phyloP scores from a whole-genome alignment of 495 filamentous ascomycete species.

The Trichodelitschia bisporula region DNA sequence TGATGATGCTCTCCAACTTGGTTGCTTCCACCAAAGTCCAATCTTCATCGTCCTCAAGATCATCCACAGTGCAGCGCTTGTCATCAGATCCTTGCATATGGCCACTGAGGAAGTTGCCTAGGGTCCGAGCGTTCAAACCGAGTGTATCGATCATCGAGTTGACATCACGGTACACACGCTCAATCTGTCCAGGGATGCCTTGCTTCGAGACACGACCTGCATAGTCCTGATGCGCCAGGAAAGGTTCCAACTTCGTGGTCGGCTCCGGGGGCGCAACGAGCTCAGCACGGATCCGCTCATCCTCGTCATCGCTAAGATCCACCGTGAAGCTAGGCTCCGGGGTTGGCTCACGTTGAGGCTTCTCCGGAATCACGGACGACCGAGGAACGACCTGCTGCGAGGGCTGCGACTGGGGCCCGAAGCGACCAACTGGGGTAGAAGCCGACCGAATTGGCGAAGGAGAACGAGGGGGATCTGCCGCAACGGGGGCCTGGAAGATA shows the following conservation, averaged over 20 bases:
- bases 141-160: constrained; percentile 91
- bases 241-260: constrained; percentile 28
- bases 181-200: constrained; percentile 11
- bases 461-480: constrained; percentile 39
- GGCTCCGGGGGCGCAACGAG: constrained; percentile 27
- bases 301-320: constrained; percentile 34
- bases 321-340: constrained; percentile 6
- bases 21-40: constrained; percentile 49
- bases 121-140: constrained; percentile 58
- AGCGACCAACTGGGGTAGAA: constrained; percentile 20
- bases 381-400: constrained; percentile 8
- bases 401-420: constrained; percentile 18
- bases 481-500: constrained; percentile 30
- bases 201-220: constrained; percentile 15
- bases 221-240: constrained; percentile 50
- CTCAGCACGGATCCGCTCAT: constrained; percentile 32
- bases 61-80: constrained; percentile 23
- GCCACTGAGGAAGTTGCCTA: constrained; percentile 45
- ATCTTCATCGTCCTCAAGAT: constrained; percentile 29
- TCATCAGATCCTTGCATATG: constrained; percentile 28
- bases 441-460: constrained; percentile 48
- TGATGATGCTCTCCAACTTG: constrained; percentile 26
- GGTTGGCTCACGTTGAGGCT: neutral
- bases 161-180: constrained; percentile 71
- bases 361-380: too few relatives aligned